phyloP scores from a whole-genome alignment of 202 grass and related monocot species.

The Carex arenaria region DNA sequence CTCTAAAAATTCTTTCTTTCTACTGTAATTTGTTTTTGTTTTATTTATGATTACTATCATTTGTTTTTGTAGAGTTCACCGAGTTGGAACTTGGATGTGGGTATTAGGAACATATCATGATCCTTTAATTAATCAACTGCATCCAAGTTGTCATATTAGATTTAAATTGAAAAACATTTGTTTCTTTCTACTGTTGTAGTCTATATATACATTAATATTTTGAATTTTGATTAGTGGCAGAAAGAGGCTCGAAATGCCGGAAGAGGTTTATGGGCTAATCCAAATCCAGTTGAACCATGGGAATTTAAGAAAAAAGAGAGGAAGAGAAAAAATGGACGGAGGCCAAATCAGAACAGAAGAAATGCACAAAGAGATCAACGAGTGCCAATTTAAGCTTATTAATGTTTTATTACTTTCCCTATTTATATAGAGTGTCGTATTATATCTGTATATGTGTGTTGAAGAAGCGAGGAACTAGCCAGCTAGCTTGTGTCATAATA shows the following conservation, averaged over 20 bases:
- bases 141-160: not conserved
- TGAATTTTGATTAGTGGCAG: slow-evolving; percentile 45
- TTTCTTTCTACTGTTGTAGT: not conserved
- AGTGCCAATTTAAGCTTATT: slow-evolving; percentile 27
- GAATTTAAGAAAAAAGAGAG: slow-evolving; percentile 33
- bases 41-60: not conserved
- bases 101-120: not conserved
- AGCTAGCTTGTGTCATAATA: not conserved
- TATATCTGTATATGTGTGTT: not conserved
- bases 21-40: not conserved
- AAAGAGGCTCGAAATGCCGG: slow-evolving; percentile 38
- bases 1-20: not conserved
- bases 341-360: not conserved
- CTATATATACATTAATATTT: not conserved
- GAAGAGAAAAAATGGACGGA: not conserved
- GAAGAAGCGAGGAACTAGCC: not conserved
- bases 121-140: not conserved
- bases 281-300: slow-evolving; percentile 66
- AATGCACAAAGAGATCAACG: slow-evolving; percentile 11
- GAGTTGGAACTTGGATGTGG: not conserved
- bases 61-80: not conserved
- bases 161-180: not conserved
- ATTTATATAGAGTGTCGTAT: slow-evolving; percentile 3
- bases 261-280: slow-evolving; percentile 45
- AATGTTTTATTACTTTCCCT: not conserved